phyloP scores from a whole-genome alignment of 129 eudicot species.

The Flaveria ramosissima region DNA sequence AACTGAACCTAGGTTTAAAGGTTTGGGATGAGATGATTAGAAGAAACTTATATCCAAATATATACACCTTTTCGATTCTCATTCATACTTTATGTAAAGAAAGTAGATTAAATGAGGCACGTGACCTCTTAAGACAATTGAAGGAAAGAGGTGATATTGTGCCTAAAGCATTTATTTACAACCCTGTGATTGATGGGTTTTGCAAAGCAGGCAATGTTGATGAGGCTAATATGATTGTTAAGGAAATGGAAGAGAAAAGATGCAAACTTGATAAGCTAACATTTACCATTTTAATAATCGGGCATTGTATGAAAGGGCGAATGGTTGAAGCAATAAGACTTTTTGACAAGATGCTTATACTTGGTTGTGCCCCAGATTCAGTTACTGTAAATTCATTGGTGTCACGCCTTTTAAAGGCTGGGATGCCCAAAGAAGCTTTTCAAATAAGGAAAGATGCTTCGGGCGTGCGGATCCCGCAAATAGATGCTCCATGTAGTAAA shows the following conservation, averaged over 20 bases:
- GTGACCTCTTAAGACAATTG: slow-evolving; percentile 58
- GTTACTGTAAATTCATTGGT: slow-evolving; percentile 61
- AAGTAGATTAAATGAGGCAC: slow-evolving; percentile 72
- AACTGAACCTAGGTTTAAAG: slow-evolving; percentile 53
- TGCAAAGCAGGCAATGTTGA: slow-evolving; percentile 87
- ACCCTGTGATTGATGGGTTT: slow-evolving; percentile 91
- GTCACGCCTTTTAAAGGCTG: slow-evolving; percentile 79
- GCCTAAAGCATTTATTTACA: slow-evolving; percentile 73
- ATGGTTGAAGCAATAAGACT: slow-evolving; percentile 76
- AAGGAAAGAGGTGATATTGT: slow-evolving; percentile 54
- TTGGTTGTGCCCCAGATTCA: slow-evolving; percentile 72
- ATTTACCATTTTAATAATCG: slow-evolving; percentile 84
- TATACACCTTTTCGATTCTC: slow-evolving; percentile 66
- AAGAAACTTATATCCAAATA: slow-evolving; percentile 58
- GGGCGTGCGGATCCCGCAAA: slow-evolving; percentile 38
- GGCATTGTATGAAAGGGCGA: slow-evolving; percentile 97
- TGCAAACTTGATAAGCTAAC: slow-evolving; percentile 78
- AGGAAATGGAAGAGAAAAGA: slow-evolving; percentile 76
- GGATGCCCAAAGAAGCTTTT: slow-evolving; percentile 80
- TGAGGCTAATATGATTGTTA: slow-evolving; percentile 69
- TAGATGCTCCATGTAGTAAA: slow-evolving; percentile 22
- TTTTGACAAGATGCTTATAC: slow-evolving; percentile 60
- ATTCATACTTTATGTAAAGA: slow-evolving; percentile 66
- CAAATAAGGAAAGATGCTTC: slow-evolving; percentile 52
- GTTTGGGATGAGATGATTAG: slow-evolving; percentile 62